Evolutionary conservation across 2,329 filamentous ascomycete genomes (phyloP).

Genomic region (Chaetomium strumarium): DNA sequence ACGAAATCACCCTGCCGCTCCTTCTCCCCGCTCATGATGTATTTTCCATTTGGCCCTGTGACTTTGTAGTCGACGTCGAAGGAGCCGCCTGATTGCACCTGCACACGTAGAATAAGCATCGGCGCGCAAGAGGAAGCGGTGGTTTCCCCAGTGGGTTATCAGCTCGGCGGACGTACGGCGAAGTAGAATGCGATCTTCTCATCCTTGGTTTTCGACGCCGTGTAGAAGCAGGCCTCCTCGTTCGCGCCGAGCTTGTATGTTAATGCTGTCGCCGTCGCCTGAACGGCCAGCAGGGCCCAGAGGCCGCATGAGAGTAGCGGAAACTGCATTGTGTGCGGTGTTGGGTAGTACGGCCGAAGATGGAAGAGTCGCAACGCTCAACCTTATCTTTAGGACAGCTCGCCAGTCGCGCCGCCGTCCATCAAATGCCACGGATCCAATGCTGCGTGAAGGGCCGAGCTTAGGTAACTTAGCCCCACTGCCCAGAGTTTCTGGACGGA

Average conservation of each 20-base stretch:
- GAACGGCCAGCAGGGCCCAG: conserved; percentile 62
- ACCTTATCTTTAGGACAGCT: conserved; percentile 22
- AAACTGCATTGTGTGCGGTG: conserved; percentile 55
- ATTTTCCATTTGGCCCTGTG: conserved; percentile 70
- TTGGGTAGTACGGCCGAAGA: conserved; percentile 30
- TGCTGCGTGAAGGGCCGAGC: conserved; percentile 9
- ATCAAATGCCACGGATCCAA: conserved; percentile 17
- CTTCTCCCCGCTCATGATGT: conserved; percentile 81
- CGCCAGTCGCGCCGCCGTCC: conserved; percentile 18
- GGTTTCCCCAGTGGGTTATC: no score
- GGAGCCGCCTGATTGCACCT: conserved; percentile 97
- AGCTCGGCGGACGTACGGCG: conserved; percentile 56
- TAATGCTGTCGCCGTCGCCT: conserved; percentile 79
- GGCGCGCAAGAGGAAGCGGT: no score
- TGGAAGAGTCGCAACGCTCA: conserved; percentile 22
- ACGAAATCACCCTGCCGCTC: conserved; percentile 96
- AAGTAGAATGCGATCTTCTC: conserved; percentile 98
- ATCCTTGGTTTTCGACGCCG: conserved; percentile 67
- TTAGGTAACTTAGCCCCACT: conserved; percentile 1
- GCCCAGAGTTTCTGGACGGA: conserved; percentile 18
- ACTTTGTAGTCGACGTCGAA: conserved; percentile 97
- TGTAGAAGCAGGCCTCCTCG: conserved; percentile 95
- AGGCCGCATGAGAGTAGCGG: conserved; percentile 58
- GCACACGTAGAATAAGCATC: conserved; percentile 10
- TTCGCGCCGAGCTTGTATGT: conserved; percentile 88